Evolutionary conservation across 805 yeast genomes (phyloP), one percentile per base, ranked within the genome.

Genomic region (Cyberlindnera mycetangii): DNA sequence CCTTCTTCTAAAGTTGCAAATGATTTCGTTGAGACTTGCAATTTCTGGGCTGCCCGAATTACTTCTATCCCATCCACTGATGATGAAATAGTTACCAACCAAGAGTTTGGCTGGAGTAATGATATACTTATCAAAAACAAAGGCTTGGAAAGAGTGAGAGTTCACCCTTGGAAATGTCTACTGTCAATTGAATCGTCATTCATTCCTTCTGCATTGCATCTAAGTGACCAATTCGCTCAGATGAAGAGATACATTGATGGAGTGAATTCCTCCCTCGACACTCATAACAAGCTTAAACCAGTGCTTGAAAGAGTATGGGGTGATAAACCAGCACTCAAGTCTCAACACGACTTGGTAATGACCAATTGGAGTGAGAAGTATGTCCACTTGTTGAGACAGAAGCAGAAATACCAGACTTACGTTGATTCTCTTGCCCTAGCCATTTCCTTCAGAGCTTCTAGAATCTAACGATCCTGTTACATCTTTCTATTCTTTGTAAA

Each of bases 41-140:
- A 89, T 62, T 89, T 86, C 61, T 89, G 97, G 96, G 87, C 95
- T 2, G 86, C 92, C 2, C 76, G 93, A 52, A 75, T 85, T 30
- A 83, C 95, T 7, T 83, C 89, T 14, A 82, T 87, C 17, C 96
- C 96, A 3, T 72, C 69, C 25, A 48, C 81, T 0, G 85, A 82
- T 55, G 83, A 80, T 44, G 80, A 84, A 50, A 72, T 86, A 25
- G 80, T 89, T 2, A 81, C 92, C 6, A 75, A 71, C 42, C 76
- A 82, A 47, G 95, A 89, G 60, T 89, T 79, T 59, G 96, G 96
- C 2, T 89, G 96, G 96, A 64, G 71, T 38, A 41, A 50, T 5
- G 44, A 41, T 4, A 18, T 64, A 1, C 34, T 67, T 5, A 41
- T 41, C 1, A 27, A 32, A 24, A 50, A 54, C 41, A 49, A 61